Evolutionary conservation across 1,284 basidiomycete genomes (phyloP).

Genomic region (Ceratobasidium sp.): DNA sequence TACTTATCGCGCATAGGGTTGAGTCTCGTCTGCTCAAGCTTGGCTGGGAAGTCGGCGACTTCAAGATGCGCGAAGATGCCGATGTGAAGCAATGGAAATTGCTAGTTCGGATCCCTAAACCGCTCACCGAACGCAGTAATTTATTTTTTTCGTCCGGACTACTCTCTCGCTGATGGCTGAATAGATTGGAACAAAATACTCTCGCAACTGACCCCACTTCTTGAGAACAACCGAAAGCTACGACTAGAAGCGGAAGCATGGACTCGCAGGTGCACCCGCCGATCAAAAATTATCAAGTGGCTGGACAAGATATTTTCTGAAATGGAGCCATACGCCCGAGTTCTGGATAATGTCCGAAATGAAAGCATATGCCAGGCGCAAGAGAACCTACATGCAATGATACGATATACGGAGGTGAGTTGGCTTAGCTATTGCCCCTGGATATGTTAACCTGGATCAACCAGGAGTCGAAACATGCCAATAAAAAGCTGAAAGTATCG

Average conservation of each 20-base stretch:
- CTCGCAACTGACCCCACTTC: background rate
- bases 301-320: background rate
- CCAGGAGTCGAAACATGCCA: background rate
- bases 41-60: conserved; percentile 18
- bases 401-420: background rate
- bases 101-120: background rate
- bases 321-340: background rate
- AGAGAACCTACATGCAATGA: background rate
- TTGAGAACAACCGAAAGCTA: conserved; percentile 3
- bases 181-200: conserved; percentile 13
- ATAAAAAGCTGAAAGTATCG: background rate
- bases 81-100: conserved; percentile 13
- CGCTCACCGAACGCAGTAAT: conserved; percentile 11
- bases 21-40: conserved; percentile 25
- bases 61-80: background rate
- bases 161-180: background rate
- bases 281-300: background rate
- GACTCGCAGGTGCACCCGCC: background rate
- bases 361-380: background rate
- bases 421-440: no score
- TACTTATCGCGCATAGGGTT: background rate
- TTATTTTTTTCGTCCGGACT: background rate
- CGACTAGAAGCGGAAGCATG: background rate
- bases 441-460: background rate
- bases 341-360: background rate